A percentile compares a stretch with the other conserved stretches of the same genome.
Conservation (phyloP, 2,329 filamentous ascomycete species). For the Epichloe uncinata region DNA sequence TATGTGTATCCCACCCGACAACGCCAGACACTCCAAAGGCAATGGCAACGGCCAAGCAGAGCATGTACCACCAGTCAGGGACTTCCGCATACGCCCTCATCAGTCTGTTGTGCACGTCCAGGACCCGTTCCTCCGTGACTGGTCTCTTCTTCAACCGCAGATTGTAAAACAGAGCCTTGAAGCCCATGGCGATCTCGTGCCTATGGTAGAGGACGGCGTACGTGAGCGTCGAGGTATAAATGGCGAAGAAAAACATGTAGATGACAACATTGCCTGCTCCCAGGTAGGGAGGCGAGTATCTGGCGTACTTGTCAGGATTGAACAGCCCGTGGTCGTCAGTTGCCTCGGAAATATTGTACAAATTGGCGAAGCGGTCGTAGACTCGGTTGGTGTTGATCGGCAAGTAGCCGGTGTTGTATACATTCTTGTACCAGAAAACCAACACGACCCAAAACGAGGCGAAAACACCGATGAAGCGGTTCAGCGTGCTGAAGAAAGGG, state of each 20-base stretch:
- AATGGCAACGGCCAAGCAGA: conserved; percentile 29
- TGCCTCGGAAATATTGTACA: conserved; percentile 32
- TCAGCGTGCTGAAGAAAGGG: conserved; percentile 46
- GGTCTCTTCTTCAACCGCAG: conserved; percentile 27
- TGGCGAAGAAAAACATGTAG: conserved; percentile 43
- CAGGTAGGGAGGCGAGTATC: conserved; percentile 39
- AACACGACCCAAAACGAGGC: conserved; percentile 40
- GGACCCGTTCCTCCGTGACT: conserved; percentile 20
- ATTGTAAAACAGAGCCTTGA: conserved; percentile 32
- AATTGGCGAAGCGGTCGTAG: conserved; percentile 33
- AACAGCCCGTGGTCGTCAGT: conserved; percentile 31
- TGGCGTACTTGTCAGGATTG: conserved; percentile 29
- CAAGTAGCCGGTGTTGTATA: conserved; percentile 43
- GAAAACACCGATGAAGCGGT: conserved; percentile 45
- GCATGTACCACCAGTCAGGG: conserved; percentile 41
- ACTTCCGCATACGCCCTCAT: conserved; percentile 35
- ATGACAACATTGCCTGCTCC: conserved; percentile 34
- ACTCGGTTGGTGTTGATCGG: conserved; percentile 39
- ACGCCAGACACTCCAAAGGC: conserved; percentile 33
- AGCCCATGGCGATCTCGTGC: conserved; percentile 35
- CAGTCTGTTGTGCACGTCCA: conserved; percentile 35
- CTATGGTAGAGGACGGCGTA: conserved; percentile 39
- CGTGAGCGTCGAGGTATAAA: conserved; percentile 37
- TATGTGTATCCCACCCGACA: conserved; percentile 35
- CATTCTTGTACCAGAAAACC: conserved; percentile 44